These are phyloP conservation scores for Daldinia decipiens DNA, from an alignment of 495 filamentous ascomycete species.

Conservation along the genomic window DNA sequence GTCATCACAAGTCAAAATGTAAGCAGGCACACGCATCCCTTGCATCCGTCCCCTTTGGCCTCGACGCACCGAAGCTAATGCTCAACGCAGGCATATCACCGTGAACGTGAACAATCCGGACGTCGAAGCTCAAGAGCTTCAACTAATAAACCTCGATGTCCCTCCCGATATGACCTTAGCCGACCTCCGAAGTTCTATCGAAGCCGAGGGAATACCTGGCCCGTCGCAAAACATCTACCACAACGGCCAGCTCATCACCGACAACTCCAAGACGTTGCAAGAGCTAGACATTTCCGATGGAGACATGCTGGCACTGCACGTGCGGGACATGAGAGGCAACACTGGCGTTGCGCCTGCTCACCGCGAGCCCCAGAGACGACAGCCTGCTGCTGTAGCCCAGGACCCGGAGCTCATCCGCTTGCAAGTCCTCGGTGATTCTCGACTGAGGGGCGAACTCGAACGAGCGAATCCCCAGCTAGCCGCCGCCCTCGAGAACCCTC, in stretches of 20 bases:
- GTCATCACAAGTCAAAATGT: conserved; percentile 35
- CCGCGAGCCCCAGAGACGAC: conserved; percentile 44
- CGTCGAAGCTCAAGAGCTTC: conserved; percentile 68
- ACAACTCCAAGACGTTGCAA: conserved; percentile 80
- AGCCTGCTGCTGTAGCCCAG: conserved; percentile 46
- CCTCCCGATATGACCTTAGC: conserved; percentile 84
- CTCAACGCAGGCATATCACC: conserved; percentile 75
- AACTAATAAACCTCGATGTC: conserved; percentile 86
- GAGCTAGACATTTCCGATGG: conserved; percentile 86
- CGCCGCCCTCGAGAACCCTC: conserved; percentile 78
- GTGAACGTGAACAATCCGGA: conserved; percentile 82
- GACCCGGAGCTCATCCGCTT: conserved; percentile 86
- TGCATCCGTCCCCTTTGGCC: not conserved
- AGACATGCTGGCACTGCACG: conserved; percentile 90
- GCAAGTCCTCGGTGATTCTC: conserved; percentile 82
- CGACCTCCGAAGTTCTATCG: conserved; percentile 85
- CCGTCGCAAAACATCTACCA: conserved; percentile 80
- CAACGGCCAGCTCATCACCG: conserved; percentile 83
- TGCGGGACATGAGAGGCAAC: conserved; percentile 65
- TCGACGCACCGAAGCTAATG: conserved; percentile 33
- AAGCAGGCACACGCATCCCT: conserved; percentile 25
- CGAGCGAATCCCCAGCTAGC: conserved; percentile 78
- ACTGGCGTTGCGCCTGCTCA: conserved; percentile 51
- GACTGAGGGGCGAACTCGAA: conserved; percentile 72
- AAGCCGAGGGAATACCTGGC: conserved; percentile 64